Percentiles rank a stretch among this genome's conserved stretches.
phyloP scores from a whole-genome alignment of 2,329 filamentous ascomycete species.

The Ceratocystis diversiconidia region DNA sequence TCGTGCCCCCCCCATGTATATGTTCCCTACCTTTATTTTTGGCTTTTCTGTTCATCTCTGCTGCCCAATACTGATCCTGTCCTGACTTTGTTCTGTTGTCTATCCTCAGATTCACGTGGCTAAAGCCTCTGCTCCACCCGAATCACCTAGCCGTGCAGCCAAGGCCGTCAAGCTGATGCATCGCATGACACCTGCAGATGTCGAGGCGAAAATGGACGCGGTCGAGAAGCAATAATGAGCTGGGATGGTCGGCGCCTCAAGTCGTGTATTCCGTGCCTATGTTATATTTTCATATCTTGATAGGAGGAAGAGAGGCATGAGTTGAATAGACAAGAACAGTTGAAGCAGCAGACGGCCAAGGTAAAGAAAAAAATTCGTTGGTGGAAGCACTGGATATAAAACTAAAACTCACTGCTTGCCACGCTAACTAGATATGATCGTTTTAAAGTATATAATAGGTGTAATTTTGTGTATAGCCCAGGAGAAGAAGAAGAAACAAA shows the following conservation, averaged over 20 bases:
- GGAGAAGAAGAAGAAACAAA: not conserved
- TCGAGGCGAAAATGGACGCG: constrained; percentile 54
- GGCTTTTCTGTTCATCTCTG: not conserved
- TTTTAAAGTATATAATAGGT: no score
- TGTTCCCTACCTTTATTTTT: not conserved
- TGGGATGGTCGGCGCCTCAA: not conserved
- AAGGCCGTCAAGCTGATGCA: constrained; percentile 64
- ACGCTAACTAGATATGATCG: no score
- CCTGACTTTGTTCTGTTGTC: not conserved
- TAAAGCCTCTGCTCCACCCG: constrained; percentile 37
- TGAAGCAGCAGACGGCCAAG: not conserved
- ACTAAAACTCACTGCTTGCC: no score
- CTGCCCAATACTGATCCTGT: not conserved
- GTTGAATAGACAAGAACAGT: not conserved
- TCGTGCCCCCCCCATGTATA: not conserved
- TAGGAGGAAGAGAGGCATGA: no score
- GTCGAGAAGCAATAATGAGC: constrained; percentile 27
- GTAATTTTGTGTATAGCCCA: not conserved
- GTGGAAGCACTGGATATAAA: no score
- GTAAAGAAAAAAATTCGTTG: no score
- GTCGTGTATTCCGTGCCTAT: no score
- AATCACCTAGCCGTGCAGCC: constrained; percentile 39
- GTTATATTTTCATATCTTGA: no score
- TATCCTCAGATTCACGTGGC: constrained; percentile 44
- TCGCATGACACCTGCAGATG: constrained; percentile 52